A percentile compares a stretch with the other conserved stretches of the same genome.
These are phyloP conservation scores for Anaeromyces robustus DNA, from an alignment of 192 early-diverging fungal species.

Conservation along the genomic window DNA sequence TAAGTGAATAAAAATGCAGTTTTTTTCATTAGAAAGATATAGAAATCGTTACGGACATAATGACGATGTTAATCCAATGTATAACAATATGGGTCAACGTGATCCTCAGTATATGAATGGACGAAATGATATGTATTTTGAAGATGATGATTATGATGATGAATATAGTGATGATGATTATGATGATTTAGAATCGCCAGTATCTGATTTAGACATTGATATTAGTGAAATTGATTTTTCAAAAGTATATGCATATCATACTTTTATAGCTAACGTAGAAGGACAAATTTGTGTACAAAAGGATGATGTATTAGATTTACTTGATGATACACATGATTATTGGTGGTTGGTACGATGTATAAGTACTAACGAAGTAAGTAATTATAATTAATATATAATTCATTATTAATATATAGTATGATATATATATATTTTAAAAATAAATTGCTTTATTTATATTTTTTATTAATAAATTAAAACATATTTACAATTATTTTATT, in stretches of 20 bases:
- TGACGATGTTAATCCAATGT: background rate
- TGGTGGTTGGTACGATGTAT: constrained; percentile 57
- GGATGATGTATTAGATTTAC: constrained; percentile 57
- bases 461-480: no score
- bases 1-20: background rate
- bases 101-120: background rate
- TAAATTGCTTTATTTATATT: no score
- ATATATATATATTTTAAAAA: no score
- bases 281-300: constrained; percentile 68
- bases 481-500: no score
- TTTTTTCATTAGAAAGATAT: background rate
- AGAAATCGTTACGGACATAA: background rate
- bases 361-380: constrained; percentile 48
- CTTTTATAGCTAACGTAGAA: constrained; percentile 69
- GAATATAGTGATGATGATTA: background rate
- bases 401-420: no score
- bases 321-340: constrained; percentile 74
- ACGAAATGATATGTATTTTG: background rate
- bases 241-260: constrained; percentile 70
- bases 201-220: background rate
- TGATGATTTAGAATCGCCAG: background rate
- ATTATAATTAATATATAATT: no score
- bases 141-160: background rate
- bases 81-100: background rate
- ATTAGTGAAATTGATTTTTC: constrained; percentile 47